These are phyloP conservation scores for Cladosporium sp. DNA, from an alignment of 2,329 filamentous ascomycete genomes.

Conservation along the genomic window DNA sequence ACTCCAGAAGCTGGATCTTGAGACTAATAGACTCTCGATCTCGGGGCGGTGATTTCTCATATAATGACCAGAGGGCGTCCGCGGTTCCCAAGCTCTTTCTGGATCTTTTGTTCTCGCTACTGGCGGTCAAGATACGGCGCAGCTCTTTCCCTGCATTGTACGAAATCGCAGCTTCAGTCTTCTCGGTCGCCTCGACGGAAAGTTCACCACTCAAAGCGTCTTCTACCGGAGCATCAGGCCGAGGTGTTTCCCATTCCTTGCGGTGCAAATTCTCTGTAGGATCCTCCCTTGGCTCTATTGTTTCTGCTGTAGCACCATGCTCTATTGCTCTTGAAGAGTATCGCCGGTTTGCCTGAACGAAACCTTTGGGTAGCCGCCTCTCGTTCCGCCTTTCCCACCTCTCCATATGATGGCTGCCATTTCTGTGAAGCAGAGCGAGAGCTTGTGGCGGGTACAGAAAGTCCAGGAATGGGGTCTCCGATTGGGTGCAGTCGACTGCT, in stretches of 20 bases:
- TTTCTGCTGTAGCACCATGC: background rate
- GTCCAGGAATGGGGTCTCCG: constrained; percentile 35
- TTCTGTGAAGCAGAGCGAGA: constrained; percentile 33
- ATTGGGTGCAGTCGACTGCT: background rate
- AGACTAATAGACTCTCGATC: constrained; percentile 20
- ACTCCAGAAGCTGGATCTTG: constrained; percentile 25
- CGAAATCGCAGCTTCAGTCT: no score
- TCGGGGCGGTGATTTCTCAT: constrained; percentile 25
- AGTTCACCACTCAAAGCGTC: no score
- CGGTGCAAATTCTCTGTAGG: no score
- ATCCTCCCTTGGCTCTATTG: no score
- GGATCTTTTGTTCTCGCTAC: no score
- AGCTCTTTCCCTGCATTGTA: background rate
- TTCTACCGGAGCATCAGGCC: no score
- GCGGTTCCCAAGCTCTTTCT: background rate
- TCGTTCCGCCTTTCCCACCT: constrained; percentile 26
- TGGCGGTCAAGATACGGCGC: background rate
- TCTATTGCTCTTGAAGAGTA: constrained; percentile 16
- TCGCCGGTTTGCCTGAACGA: constrained; percentile 23
- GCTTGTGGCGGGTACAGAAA: constrained; percentile 47
- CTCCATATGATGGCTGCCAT: constrained; percentile 20
- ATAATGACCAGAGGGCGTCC: constrained; percentile 34
- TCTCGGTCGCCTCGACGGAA: no score
- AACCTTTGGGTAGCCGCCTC: constrained; percentile 22
- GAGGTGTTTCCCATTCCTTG: no score